phyloP scores from a whole-genome alignment of 352 stramenopile genomes.

The Pythium folliculosum region DNA sequence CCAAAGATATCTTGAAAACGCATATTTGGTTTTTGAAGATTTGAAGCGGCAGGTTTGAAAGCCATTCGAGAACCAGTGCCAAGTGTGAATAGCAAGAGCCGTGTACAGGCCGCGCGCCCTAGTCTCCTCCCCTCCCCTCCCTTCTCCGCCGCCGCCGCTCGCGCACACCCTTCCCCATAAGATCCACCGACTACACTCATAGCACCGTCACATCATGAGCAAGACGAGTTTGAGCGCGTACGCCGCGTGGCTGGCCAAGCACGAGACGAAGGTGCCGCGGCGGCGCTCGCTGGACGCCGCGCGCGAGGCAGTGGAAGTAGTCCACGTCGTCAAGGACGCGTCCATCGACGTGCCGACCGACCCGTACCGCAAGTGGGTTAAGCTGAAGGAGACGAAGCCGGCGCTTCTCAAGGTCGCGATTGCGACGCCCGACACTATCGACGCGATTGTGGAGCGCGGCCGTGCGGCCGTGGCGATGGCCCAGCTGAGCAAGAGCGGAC shows the following conservation, averaged over 20 bases:
- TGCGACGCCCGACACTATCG: slow-evolving; percentile 8
- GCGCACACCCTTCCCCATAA: background rate
- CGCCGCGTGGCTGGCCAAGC: slow-evolving; percentile 36
- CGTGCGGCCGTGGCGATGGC: background rate
- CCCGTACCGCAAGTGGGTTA: slow-evolving; percentile 17
- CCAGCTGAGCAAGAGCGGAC: slow-evolving; percentile 3
- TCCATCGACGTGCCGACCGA: background rate
- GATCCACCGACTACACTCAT: background rate
- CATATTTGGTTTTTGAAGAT: slow-evolving; percentile 29
- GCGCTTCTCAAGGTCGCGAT: slow-evolving; percentile 13
- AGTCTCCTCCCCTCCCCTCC: too few relatives aligned
- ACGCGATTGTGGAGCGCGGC: slow-evolving; percentile 7
- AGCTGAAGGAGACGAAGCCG: slow-evolving; percentile 27
- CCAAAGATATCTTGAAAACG: background rate
- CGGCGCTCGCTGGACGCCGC: slow-evolving; percentile 6
- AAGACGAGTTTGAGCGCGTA: slow-evolving; percentile 34
- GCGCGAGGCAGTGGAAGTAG: background rate
- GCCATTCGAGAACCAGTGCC: background rate
- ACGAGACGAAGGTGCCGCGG: slow-evolving; percentile 25
- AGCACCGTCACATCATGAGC: background rate
- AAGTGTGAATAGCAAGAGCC: too few relatives aligned
- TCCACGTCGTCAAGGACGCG: background rate
- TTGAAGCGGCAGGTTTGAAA: slow-evolving; percentile 30
- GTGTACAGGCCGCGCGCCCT: too few relatives aligned
- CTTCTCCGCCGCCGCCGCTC: background rate